Evolutionary conservation across 257 asterid species (phyloP).

Genomic region (Agastache rugosa): DNA sequence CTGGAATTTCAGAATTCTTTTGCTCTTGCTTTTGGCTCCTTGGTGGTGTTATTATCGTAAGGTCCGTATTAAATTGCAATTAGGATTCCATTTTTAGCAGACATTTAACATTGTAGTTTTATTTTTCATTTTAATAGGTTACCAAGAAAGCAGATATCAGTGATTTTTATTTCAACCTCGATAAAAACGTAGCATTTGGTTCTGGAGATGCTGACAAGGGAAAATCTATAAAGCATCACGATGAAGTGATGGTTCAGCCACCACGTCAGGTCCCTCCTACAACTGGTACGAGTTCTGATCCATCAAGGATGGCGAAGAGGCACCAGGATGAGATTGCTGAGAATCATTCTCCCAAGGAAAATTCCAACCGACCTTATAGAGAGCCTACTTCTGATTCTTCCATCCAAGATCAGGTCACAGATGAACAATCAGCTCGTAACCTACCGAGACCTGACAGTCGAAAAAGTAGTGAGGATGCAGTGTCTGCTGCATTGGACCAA

Average conservation of each 20-base stretch:
- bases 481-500: constrained; percentile 60
- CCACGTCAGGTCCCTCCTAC: constrained; percentile 45
- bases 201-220: constrained; percentile 55
- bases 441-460: constrained; percentile 54
- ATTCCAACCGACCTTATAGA: constrained; percentile 33
- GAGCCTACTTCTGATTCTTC: constrained; percentile 49
- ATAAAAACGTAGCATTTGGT: constrained; percentile 86
- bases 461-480: constrained; percentile 52
- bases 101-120: constrained; percentile 17
- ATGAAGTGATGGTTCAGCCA: constrained; percentile 44
- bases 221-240: constrained; percentile 49
- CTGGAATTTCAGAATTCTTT: neutral
- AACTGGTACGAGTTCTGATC: constrained; percentile 36
- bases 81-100: neutral
- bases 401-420: constrained; percentile 37
- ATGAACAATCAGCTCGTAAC: constrained; percentile 40
- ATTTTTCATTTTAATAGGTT: constrained; percentile 53
- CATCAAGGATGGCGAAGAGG: constrained; percentile 43
- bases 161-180: constrained; percentile 84
- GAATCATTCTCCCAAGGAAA: constrained; percentile 48
- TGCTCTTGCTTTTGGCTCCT: constrained; percentile 4
- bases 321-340: constrained; percentile 41
- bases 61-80: neutral
- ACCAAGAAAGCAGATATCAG: constrained; percentile 80
- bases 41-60: neutral